Conservation (phyloP, 1,284 basidiomycete species). For the Pisolithus thermaeus region DNA sequence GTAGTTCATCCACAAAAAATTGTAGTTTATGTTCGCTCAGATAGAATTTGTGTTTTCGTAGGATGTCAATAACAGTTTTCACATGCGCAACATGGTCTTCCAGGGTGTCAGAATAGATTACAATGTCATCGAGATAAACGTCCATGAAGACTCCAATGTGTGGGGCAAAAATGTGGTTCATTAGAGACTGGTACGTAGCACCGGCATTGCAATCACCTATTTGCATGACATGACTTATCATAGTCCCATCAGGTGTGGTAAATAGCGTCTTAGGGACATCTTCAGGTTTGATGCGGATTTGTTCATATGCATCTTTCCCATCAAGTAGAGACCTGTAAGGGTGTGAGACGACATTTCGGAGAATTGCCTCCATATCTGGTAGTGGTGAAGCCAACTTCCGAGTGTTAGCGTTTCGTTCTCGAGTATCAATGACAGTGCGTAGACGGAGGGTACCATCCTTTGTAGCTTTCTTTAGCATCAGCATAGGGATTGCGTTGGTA, state of each 20-base stretch:
- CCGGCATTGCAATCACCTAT: no score
- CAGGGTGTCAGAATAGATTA: slow-evolving; percentile 22
- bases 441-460: slow-evolving; percentile 17
- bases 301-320: slow-evolving; percentile 31
- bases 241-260: slow-evolving; percentile 31
- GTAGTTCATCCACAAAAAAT: slow-evolving; percentile 15
- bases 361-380: slow-evolving; percentile 25
- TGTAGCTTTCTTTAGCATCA: slow-evolving; percentile 26
- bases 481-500: slow-evolving; percentile 25
- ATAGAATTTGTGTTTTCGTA: slow-evolving; percentile 9
- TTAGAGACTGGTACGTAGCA: slow-evolving; percentile 20
- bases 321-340: slow-evolving; percentile 23
- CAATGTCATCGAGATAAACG: slow-evolving; percentile 27
- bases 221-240: slow-evolving; percentile 26
- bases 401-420: slow-evolving; percentile 30
- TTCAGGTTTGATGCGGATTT: slow-evolving; percentile 26
- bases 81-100: slow-evolving; percentile 23
- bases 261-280: slow-evolving; percentile 23
- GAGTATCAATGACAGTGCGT: slow-evolving; percentile 27
- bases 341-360: slow-evolving; percentile 16
- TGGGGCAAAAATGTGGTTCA: slow-evolving; percentile 24
- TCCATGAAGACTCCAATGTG: slow-evolving; percentile 27
- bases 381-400: slow-evolving; percentile 28
- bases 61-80: slow-evolving; percentile 16
- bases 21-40: slow-evolving; percentile 17